Evolutionary conservation across 192 early-diverging fungal genomes (phyloP), one percentile per base, ranked within the genome.

Genomic region (Backusella morwellensis): DNA sequence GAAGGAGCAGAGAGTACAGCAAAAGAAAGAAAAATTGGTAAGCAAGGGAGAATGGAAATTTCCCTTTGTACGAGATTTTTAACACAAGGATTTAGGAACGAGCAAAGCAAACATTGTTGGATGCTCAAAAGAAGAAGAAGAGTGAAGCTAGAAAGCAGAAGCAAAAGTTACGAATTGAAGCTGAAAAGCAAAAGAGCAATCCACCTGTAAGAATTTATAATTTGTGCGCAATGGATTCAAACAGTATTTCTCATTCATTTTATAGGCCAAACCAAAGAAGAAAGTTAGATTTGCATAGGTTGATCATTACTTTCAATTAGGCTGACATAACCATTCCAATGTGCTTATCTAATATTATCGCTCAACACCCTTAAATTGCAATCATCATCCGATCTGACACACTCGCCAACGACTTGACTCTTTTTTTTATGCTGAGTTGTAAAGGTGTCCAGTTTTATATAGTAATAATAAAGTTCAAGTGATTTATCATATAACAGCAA

Each of bases 221-320:
- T 1, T 9, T 26, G 35, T 3, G 35, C 1, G 36, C 29, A 35
- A n/a, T 67, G 34, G 14, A 15, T 17, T 19, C 4, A 6, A 67
- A 6, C 6, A 17, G 0, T 36, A 40, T 71, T 11, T 4, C 17
- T 41, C 41, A 15, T 4, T 71, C 6, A 23, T 44, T 70, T 71
- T 41, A 23, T 50, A 72, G 29, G 8, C 29, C 47, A 44, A 26
- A 50, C 70, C 44, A 2, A 72, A 72, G 41, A 72, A 72, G 70
- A 72, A 32, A 29, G 70, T 72, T 0, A 72, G 70, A 72, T 72
- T 72, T 19, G 35, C 70, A 72, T 72, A 72, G 7, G 42, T 5
- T 44, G 42, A 42, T 1, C 26, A 32, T 32, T 32, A 32, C 29
- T 32, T 32, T 32, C 29, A 32, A 32, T 32, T 32, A 32, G 29